These are phyloP conservation scores for Abrus pulchellus DNA, from an alignment of 306 rosid genomes.

Conservation along the genomic window DNA sequence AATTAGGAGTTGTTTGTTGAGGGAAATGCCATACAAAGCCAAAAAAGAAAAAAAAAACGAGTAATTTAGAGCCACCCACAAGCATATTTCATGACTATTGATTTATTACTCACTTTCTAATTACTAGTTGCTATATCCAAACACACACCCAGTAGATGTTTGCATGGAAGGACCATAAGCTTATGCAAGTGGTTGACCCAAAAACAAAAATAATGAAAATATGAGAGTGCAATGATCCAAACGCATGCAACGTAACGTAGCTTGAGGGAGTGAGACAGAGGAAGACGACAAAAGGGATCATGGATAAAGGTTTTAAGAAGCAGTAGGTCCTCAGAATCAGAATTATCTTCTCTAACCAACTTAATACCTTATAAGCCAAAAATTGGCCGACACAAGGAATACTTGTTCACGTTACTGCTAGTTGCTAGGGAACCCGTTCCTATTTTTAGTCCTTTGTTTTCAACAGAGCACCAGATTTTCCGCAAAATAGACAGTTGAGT, in stretches of 20 bases:
- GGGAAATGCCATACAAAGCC: slow-evolving; percentile 18
- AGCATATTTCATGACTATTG: neutral
- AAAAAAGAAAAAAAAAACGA: neutral
- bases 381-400: slow-evolving; percentile 59
- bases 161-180: neutral
- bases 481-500: slow-evolving; percentile 12
- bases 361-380: slow-evolving; percentile 28
- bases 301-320: neutral
- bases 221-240: neutral
- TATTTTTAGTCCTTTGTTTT: neutral
- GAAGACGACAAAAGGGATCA: slow-evolving; percentile 31
- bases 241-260: neutral
- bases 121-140: neutral
- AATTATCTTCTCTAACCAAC: neutral
- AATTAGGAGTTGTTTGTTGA: slow-evolving; percentile 24
- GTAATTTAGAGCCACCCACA: neutral
- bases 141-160: neutral
- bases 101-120: neutral
- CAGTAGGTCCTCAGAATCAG: neutral
- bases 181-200: too few relatives aligned
- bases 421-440: slow-evolving; percentile 48
- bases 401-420: slow-evolving; percentile 44
- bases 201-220: too few relatives aligned
- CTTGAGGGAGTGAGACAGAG: neutral
- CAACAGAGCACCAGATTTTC: slow-evolving; percentile 26